A percentile compares a stretch with the other conserved stretches of the same genome.
Evolutionary conservation across 2,329 filamentous ascomycete genomes (phyloP).

Genomic region (Fusarium oligoseptatum): DNA sequence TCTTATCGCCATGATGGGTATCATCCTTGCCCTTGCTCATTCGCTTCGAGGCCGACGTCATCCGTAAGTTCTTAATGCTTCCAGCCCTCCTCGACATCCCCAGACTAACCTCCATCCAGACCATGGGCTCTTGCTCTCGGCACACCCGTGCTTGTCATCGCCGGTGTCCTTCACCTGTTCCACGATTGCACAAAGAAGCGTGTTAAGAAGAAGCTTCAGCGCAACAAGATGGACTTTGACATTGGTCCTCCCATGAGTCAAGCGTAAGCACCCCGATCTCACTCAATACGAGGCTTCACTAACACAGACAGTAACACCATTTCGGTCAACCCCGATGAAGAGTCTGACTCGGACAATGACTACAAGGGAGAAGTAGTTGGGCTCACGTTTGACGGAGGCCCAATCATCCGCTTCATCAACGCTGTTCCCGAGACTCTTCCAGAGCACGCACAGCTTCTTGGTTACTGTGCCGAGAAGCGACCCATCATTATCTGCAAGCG

Average conservation of each 20-base stretch:
- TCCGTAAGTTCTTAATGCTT: conserved; percentile 57
- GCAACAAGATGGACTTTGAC: conserved; percentile 41
- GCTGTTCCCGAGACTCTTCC: conserved; percentile 49
- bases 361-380: conserved; percentile 57
- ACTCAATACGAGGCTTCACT: conserved; percentile 11
- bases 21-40: conserved; percentile 67
- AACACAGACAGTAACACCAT: conserved; percentile 53
- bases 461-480: conserved; percentile 50
- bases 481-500: conserved; percentile 57
- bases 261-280: conserved; percentile 51
- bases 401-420: conserved; percentile 60
- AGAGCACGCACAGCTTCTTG: conserved; percentile 53
- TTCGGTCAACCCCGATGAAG: conserved; percentile 50
- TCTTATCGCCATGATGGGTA: conserved; percentile 69
- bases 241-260: conserved; percentile 57
- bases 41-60: conserved; percentile 62
- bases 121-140: conserved; percentile 71
- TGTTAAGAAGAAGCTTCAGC: conserved; percentile 49
- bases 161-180: conserved; percentile 64
- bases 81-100: background rate
- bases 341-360: conserved; percentile 50
- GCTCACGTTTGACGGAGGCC: conserved; percentile 60
- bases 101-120: conserved; percentile 43
- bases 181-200: conserved; percentile 56
- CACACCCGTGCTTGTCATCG: conserved; percentile 71